These are phyloP conservation scores for Ploettnerulaceae sp. DNA, from an alignment of 2,329 filamentous ascomycete species.

Conservation along the genomic window DNA sequence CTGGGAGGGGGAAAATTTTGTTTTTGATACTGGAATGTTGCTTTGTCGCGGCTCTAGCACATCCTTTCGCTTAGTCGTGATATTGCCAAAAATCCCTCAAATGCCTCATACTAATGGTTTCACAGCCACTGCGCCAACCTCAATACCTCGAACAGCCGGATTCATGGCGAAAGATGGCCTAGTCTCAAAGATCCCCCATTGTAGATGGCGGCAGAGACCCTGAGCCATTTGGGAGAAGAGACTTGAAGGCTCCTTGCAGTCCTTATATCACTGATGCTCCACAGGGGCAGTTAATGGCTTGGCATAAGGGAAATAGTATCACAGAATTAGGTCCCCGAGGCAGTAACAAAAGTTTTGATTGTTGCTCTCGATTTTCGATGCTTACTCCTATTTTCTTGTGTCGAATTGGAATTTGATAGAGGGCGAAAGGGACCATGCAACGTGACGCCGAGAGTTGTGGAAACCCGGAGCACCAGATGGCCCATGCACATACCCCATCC, in stretches of 20 bases:
- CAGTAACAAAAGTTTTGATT: no score
- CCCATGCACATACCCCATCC: not conserved
- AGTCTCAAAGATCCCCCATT: not conserved
- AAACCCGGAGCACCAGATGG: not conserved
- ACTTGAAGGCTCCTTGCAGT: no score
- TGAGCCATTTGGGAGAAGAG: not conserved
- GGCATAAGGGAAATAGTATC: no score
- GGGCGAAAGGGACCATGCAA: no score
- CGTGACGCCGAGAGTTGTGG: not conserved
- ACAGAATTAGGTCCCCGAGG: no score
- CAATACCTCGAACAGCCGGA: not conserved
- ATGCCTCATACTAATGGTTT: not conserved
- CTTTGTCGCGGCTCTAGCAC: not conserved
- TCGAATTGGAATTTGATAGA: no score
- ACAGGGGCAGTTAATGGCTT: no score
- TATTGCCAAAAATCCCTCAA: slow-evolving; percentile 5
- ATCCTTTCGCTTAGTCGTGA: not conserved
- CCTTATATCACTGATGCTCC: no score
- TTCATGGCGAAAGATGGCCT: not conserved
- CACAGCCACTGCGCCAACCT: not conserved
- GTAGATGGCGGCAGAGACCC: not conserved
- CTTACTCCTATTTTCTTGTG: no score
- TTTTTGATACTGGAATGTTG: slow-evolving; percentile 1
- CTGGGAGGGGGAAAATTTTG: not conserved
- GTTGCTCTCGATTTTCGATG: no score